Evolutionary conservation across 495 filamentous ascomycete genomes (phyloP).

Genomic region (Schizothecium vesticola): DNA sequence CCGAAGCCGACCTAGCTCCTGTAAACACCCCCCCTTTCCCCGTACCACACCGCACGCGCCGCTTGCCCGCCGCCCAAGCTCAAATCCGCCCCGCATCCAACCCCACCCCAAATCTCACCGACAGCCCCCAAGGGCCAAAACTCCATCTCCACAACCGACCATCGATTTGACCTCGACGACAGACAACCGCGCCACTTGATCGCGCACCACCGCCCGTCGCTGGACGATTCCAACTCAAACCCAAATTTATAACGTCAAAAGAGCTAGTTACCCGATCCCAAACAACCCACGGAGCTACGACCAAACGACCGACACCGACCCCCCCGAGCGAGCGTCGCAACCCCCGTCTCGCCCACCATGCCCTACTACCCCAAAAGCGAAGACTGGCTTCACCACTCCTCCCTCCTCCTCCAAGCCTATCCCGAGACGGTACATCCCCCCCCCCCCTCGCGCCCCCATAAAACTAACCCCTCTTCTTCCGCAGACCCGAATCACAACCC

Average conservation of each 20-base stretch:
- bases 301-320: neutral
- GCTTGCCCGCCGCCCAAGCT: neutral
- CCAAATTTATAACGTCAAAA: too few species aligned
- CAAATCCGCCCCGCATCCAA: conserved; percentile 18
- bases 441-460: neutral
- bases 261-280: neutral
- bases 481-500: conserved; percentile 77
- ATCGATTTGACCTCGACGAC: neutral
- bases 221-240: neutral
- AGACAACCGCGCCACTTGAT: neutral
- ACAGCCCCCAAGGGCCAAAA: conserved; percentile 7
- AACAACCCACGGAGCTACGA: neutral
- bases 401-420: conserved; percentile 44
- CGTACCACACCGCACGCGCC: neutral
- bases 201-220: neutral
- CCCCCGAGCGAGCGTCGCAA: neutral
- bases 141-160: conserved; percentile 4
- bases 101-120: conserved; percentile 18
- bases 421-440: conserved; percentile 39
- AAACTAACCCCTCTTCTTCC: conserved; percentile 8
- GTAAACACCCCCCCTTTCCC: neutral
- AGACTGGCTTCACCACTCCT: conserved; percentile 48
- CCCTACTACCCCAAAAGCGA: conserved; percentile 50
- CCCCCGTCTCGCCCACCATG: conserved; percentile 28
- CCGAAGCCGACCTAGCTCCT: neutral